These are phyloP conservation scores for Arxiozyma telluris DNA, from an alignment of 1,139 yeast species.

Conservation along the genomic window DNA sequence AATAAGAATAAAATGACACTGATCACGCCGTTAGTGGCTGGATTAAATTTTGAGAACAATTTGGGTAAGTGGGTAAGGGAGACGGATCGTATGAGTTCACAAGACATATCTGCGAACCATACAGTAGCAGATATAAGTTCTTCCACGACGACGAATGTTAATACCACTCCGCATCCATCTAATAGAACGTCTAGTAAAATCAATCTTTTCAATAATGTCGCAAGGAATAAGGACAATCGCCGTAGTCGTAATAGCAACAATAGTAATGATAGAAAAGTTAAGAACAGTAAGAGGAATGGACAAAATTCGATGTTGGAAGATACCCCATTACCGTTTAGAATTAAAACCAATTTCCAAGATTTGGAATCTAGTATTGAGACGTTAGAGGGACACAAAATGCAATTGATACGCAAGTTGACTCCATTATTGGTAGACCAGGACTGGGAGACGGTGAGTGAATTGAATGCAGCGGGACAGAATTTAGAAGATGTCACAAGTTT, in stretches of 20 bases:
- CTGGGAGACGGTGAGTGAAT: constrained; percentile 14
- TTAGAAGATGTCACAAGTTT: constrained; percentile 18
- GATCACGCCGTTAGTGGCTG: constrained; percentile 9
- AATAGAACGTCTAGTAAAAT: background rate
- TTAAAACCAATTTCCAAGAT: background rate
- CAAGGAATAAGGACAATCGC: background rate
- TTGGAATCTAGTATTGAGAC: background rate
- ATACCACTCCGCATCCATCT: background rate
- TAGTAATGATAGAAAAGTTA: background rate
- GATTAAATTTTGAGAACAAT: constrained; percentile 7
- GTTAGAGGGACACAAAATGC: background rate
- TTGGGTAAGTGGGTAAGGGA: constrained; percentile 9
- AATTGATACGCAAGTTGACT: background rate
- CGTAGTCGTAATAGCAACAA: no score
- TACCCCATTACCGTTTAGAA: background rate
- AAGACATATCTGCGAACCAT: constrained; percentile 10
- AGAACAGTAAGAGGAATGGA: background rate
- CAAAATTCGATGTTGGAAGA: background rate
- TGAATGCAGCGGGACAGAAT: constrained; percentile 11
- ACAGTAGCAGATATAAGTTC: background rate
- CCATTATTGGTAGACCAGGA: constrained; percentile 2
- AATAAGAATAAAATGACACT: constrained; percentile 4
- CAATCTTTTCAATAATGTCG: background rate
- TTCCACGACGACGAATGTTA: background rate
- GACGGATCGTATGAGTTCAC: constrained; percentile 2